Percentiles rank a stretch among this genome's conserved stretches.
Conservation (phyloP, 345 rosid genomes). For the Psidium guajava region DNA sequence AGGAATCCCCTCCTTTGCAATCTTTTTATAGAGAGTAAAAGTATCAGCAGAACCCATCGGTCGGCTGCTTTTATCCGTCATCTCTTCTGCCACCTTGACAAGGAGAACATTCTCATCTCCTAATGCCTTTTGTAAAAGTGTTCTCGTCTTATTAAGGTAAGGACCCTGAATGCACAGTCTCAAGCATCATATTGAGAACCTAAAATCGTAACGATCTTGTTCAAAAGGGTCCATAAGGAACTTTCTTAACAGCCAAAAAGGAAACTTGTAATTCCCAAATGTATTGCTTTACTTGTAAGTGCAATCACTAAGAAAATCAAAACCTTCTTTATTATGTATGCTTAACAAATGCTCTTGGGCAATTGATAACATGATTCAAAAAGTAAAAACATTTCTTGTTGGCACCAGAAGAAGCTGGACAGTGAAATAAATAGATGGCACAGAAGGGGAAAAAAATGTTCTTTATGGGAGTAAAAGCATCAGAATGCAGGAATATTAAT, state of each 20-base stretch:
- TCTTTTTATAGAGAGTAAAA: conserved; percentile 7
- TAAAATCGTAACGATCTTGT: neutral
- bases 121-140: conserved; percentile 52
- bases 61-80: neutral
- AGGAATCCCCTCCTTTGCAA: conserved; percentile 48
- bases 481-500: neutral
- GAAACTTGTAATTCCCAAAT: neutral
- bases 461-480: neutral
- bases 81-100: conserved; percentile 43
- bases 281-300: neutral
- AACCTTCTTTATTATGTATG: too few species aligned
- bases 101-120: conserved; percentile 75
- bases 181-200: neutral
- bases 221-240: neutral
- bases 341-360: too few species aligned
- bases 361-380: too few species aligned
- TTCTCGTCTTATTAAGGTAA: conserved; percentile 17
- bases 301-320: too few species aligned
- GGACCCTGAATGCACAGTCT: conserved; percentile 44
- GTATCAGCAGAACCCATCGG: neutral
- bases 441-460: neutral
- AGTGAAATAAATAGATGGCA: too few species aligned
- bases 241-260: neutral
- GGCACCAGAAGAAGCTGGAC: too few species aligned
- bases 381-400: neutral